Conservation (phyloP, 805 yeast genomes). For the Lipomyces spencermartinsiae region DNA sequence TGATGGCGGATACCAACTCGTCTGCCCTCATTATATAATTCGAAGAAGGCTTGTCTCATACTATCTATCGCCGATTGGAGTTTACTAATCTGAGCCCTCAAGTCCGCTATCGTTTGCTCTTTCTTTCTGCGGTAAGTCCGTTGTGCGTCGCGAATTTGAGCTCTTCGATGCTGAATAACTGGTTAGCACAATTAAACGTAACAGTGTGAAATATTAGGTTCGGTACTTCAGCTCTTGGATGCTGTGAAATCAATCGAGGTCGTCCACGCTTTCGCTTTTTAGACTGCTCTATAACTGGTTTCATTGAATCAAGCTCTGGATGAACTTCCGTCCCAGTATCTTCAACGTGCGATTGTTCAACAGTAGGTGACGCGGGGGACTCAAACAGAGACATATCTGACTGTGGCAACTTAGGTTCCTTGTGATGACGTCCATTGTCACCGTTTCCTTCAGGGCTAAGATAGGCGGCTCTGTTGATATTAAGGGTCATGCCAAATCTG, state of each 20-base stretch:
- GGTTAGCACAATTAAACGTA: background rate
- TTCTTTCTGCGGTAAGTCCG: slow-evolving; percentile 25
- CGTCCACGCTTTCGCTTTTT: background rate
- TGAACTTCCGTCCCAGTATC: too few species aligned
- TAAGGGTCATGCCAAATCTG: too few species aligned
- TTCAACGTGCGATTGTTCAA: too few species aligned
- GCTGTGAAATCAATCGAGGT: background rate
- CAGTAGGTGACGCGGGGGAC: too few species aligned
- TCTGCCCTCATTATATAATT: slow-evolving; percentile 20
- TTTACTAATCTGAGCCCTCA: slow-evolving; percentile 13
- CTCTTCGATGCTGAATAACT: slow-evolving; percentile 14
- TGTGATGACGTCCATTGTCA: too few species aligned
- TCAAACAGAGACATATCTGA: too few species aligned
- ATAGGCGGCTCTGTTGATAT: too few species aligned
- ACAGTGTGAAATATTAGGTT: background rate
- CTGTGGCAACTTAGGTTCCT: too few species aligned
- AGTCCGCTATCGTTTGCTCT: slow-evolving; percentile 17
- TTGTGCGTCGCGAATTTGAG: slow-evolving; percentile 29
- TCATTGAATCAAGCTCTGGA: too few species aligned
- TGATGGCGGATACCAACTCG: slow-evolving; percentile 9
- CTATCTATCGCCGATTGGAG: slow-evolving; percentile 16
- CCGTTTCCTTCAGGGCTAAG: too few species aligned
- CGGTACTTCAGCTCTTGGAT: background rate
- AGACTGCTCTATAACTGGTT: too few species aligned
- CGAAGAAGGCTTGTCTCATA: slow-evolving; percentile 17